Base-by-base conservation (phyloP, 495 filamentous ascomycete genomes). In the Penicillium paxilli region DNA sequence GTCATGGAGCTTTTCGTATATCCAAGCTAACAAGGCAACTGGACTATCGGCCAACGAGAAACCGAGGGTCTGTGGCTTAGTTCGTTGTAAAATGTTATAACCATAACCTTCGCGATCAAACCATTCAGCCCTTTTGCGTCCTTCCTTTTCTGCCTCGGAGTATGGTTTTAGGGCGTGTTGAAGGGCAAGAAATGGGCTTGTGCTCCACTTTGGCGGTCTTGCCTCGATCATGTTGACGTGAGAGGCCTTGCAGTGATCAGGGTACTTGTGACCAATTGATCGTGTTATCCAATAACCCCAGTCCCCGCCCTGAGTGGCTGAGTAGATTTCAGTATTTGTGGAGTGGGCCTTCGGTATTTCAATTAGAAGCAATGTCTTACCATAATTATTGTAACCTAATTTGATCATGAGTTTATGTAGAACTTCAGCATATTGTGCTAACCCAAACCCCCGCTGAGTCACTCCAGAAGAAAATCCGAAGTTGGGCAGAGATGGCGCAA, bases 1-100 rank as follows among this genome's bases (percentile, higher is more conserved):
- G 52, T 83, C 79, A 60, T 85, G 80, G 23, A 89, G 74, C 57
- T 89, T 90, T 63, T 89, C 87, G 46, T 83, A 80, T 38, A 90
- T 82, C 85, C 85, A 89, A 0, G 84, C 76, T 16, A 89, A 65
- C 35, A 83, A 67, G 8, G 74, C 85, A 10, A 87, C 75, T 1
- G 87, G 87, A 17, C 78, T 83, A 59, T 87, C 84, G 4, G 71
- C 66, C 0, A 88, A 72, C 0, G 67, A 75, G 30, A 80, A 80
- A 11, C 80, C 79, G 1, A 89, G 64, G 0, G 86, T 89, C 52
- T 85, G 79, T 1, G 87, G 87, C 55, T 84, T 86, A 12, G 85
- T 87, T 21, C 65, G 64, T 55, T 87, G 83, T 37, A 77, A 56
- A 5, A 66, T 16, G 49, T 76, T 76, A 66, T 89, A 89, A 16